These are phyloP conservation scores for Neurospora hispaniola DNA, from an alignment of 495 filamentous ascomycete species.

Conservation along the genomic window DNA sequence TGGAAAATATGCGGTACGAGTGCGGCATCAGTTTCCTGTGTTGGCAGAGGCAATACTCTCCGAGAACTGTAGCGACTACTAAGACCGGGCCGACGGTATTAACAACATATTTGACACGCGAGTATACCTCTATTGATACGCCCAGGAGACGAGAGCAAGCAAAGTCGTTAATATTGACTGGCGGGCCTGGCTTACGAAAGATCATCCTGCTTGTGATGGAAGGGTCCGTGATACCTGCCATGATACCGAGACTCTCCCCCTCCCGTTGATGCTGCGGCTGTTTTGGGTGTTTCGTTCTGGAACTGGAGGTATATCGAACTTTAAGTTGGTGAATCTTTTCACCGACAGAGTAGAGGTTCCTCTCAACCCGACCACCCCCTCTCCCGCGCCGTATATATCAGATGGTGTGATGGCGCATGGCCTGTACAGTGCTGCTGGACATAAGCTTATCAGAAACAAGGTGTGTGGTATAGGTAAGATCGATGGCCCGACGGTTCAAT, in stretches of 20 bases:
- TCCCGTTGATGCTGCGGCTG: not conserved
- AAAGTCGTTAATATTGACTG: not conserved
- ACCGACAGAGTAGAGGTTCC: not conserved
- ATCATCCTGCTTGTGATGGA: not conserved
- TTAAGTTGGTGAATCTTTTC: not conserved
- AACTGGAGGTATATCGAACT: not conserved
- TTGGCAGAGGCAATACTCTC: not conserved
- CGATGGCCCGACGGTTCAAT: not conserved
- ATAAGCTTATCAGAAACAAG: not conserved
- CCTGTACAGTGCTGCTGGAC: not conserved
- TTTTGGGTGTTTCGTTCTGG: not conserved
- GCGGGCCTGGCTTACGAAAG: not conserved
- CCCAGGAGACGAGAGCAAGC: not conserved
- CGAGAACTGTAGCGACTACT: not conserved
- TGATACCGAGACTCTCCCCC: not conserved
- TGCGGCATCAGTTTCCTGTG: not conserved
- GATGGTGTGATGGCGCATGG: not conserved
- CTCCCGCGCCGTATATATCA: not conserved
- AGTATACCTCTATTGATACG: not conserved
- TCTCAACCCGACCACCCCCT: not conserved
- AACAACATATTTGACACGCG: not conserved
- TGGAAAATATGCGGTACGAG: not conserved
- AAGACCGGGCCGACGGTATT: not conserved
- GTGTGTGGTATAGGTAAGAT: not conserved
- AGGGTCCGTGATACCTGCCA: not conserved